Evolutionary conservation across 2,329 filamentous ascomycete species (phyloP), one percentile per base, ranked within the genome.

Genomic region (Penicillium fuscoglaucum): DNA sequence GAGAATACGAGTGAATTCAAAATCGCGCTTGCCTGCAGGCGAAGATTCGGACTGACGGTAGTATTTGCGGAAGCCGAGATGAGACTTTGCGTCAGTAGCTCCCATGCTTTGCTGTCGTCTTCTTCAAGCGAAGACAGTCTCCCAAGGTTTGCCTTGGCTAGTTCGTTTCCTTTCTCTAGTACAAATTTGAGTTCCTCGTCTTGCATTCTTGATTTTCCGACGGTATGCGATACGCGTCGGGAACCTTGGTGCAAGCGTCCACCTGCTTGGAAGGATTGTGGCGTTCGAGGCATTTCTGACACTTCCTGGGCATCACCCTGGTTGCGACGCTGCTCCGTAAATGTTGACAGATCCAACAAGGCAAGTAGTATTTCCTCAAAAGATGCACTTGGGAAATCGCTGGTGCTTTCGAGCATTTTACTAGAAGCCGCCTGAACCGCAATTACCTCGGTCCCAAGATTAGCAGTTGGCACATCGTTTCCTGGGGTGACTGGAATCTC

Each of bases 371-470:
- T 86, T 62, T 90, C 85, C 6, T 89, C 79, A 67, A 98, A 98
- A 0, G 91, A 82, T 17, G 87, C 82, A 63, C 93, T 92, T 0
- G 92, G 91, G 68, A 96, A 98, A 66, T 97, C 93, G 17, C 89
- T 82, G 0, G 93, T 98, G 74, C 92, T 96, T 72, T 98, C 95
- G 58, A 98, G 87, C 19, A 99, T 81, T 61, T 95, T 87, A 1
- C 87, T 87, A 1, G 92, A 91, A 3, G 95, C 95, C 7, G 89
- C 88, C 73, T 97, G 91, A 0, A 98, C 93, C 33, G 95, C 91
- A 59, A 89, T 85, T 29, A 96, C 89, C 71, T 99, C 95, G 0
- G 85, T 82, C 39, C 85, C 86, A 67, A 98, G 87, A 66, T 90
- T 91, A 10, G 82, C 81, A 54, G 73, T 77, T 2, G 73, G 70